Evolutionary conservation across 1,284 basidiomycete species (phyloP), one percentile per base, ranked within the genome.

Genomic region (Schizophyllum amplum): DNA sequence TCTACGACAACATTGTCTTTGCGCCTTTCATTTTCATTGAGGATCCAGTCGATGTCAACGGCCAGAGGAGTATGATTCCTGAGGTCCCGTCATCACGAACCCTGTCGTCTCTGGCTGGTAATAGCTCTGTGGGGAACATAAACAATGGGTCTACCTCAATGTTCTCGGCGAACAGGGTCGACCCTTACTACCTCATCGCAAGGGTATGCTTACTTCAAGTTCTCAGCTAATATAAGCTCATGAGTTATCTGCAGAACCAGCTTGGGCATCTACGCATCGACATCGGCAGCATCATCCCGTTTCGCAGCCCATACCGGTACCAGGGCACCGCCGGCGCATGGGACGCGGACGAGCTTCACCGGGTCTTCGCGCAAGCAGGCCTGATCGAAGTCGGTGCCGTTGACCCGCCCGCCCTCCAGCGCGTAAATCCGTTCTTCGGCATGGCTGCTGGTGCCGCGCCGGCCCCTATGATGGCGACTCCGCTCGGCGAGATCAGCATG

Each of bases 11-110:
- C 67, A 94, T 95, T 56, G 87, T 93, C 22, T 94, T 90, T 72
- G 92, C 88, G 51, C 96, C 89, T 0, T 99, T 99, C 73, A 91
- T 98, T 59, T 98, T 95, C 66, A 89, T 98, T 59, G 95, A 98
- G 67, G 94, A 96, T 67, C 86, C 88, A 11, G 63, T 84, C 50
- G 90, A 93, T 62, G 75, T 82, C 21, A 84, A 83, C 65, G 79
- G 82, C 42, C 78, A 80, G 60, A 73, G 75, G 51, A 77, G 78
- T 52, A 63, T 80, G 55, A 58, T 73, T 24, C 62, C 75, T 9
- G 81, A 87, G 57, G 66, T 70, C n/a, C 65, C 71, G 17, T 63
- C 68, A 25, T 69, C 69, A 48, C 74, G 75, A 49, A 70, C 74
- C n/a, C 72, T 71, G 57, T 75, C 78, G 23, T 50, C 48, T 11